These are phyloP conservation scores for Pleurotus sapidus DNA, from an alignment of 768 basidiomycete genomes.

Conservation along the genomic window DNA sequence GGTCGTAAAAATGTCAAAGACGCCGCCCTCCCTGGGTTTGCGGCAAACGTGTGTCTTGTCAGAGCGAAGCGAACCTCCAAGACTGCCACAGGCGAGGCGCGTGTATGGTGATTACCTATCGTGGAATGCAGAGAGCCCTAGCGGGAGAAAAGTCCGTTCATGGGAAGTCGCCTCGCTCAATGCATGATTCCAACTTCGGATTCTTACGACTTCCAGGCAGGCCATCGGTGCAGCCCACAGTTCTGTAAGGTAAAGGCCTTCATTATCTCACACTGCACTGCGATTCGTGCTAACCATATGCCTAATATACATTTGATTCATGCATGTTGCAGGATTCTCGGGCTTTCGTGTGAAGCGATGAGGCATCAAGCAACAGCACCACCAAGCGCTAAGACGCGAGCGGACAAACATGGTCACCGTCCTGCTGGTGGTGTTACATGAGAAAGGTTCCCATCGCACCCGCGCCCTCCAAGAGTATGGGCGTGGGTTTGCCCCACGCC, in stretches of 20 bases:
- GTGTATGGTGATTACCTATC: conserved; percentile 6
- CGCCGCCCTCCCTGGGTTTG: conserved; percentile 2
- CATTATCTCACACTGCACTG: background rate
- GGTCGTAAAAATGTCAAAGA: background rate
- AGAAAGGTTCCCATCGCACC: conserved; percentile 3
- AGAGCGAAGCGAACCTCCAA: conserved; percentile 2
- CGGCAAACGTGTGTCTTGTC: conserved; percentile 1
- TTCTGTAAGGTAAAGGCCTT: too few species aligned
- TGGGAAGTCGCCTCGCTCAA: conserved; percentile 5
- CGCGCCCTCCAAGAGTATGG: conserved; percentile 4
- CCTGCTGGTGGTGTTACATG: background rate
- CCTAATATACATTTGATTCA: too few species aligned
- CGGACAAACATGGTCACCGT: background rate
- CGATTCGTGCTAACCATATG: background rate
- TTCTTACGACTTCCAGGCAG: background rate
- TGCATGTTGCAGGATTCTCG: background rate
- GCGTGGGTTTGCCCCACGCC: background rate
- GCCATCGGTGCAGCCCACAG: background rate
- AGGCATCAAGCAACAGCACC: conserved; percentile 5
- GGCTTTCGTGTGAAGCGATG: conserved; percentile 4
- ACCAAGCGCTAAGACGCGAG: background rate
- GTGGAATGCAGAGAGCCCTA: conserved; percentile 4
- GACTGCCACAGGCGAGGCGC: background rate
- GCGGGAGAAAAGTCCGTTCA: background rate
- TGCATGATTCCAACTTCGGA: background rate